Base-by-base conservation (phyloP, 2,329 filamentous ascomycete genomes). In the Simplicillium sp. region DNA sequence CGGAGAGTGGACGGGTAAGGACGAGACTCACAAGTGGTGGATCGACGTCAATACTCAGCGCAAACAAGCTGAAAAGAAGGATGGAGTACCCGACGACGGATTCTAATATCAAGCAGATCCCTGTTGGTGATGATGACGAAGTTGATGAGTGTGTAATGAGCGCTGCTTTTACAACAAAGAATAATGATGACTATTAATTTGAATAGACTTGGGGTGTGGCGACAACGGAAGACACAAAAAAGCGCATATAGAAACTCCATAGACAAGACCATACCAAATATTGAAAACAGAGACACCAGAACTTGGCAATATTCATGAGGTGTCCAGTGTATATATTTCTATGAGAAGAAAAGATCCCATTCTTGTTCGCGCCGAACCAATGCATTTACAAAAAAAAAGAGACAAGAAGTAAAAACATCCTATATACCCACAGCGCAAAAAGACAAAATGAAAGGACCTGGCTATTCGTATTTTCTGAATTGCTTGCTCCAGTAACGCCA, bases 21-120 rank as follows among this genome's bases (percentile, higher is more conserved):
- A 71, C 1, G 68, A 67, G 54, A 67, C 66, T 11, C 71, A 78
- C 46, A 55, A 54, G 37, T 80, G 76, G 76, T 80, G 75, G 76
- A 59, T 66, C 13, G 65, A 68, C 17, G 55, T 58, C 2, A 73
- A 78, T 49, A 51, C 56, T 17, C 61, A 68, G 46, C 64, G 73
- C 51, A 61, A 59, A 46, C 47, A 39, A 4, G 52, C 47, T 4
- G 72, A 75, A 54, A 64, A 50, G 43, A 51, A 51, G 11, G 55
- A 42, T 28, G 66, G 66, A 9, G 56, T 73, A 9, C 7, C 36
- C 7, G 46, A 55, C 11, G 50, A 55, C 38, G 48, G 48, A 0
- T 57, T 54, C 29, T 51, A 48, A 34, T 39, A 14, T 33, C 25
- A 18, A 29, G 20, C 28, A 15, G 25, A 32, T n/a, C 7, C 14